phyloP scores from a whole-genome alignment of 2,329 filamentous ascomycete genomes.

The Penicillium sclerotiorum region DNA sequence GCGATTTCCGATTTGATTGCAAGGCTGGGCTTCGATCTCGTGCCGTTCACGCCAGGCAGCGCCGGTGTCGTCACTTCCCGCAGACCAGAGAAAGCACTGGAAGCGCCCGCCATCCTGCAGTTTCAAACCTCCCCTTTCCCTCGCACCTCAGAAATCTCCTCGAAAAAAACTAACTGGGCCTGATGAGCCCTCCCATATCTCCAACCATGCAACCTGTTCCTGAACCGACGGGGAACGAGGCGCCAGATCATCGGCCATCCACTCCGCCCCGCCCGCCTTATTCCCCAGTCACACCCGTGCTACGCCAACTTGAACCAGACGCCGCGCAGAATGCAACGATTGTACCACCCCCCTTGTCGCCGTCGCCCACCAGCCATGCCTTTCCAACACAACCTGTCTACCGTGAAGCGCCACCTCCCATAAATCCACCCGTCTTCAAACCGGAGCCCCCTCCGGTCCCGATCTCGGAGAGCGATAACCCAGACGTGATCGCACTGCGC shows the following conservation, averaged over 20 bases:
- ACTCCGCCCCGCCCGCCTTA: slow-evolving; percentile 50
- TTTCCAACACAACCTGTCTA: slow-evolving; percentile 10
- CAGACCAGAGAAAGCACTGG: slow-evolving; percentile 10
- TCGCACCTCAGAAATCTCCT: not conserved
- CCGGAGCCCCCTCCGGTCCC: slow-evolving; percentile 46
- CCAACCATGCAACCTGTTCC: slow-evolving; percentile 41
- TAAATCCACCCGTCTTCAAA: slow-evolving; percentile 30
- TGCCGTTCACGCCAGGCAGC: slow-evolving; percentile 1
- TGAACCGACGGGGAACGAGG: slow-evolving; percentile 11
- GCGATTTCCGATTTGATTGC: not conserved
- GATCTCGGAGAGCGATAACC: slow-evolving; percentile 61
- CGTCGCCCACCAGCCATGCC: slow-evolving; percentile 28
- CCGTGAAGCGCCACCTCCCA: slow-evolving; percentile 20
- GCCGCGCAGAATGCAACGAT: slow-evolving; percentile 32
- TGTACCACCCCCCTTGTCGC: slow-evolving; percentile 34
- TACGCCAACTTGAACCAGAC: slow-evolving; percentile 39
- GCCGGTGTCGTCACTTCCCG: slow-evolving; percentile 23
- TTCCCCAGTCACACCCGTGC: slow-evolving; percentile 50
- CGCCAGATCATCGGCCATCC: slow-evolving; percentile 30
- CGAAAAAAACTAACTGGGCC: not conserved
- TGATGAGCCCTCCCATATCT: not conserved
- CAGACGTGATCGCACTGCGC: slow-evolving; percentile 83
- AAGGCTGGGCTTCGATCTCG: not conserved
- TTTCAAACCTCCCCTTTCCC: not conserved
- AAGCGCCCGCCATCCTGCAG: slow-evolving; percentile 7